These are phyloP conservation scores for Akanthomyces uredinophilus DNA, from an alignment of 2,329 filamentous ascomycete genomes.

Conservation along the genomic window DNA sequence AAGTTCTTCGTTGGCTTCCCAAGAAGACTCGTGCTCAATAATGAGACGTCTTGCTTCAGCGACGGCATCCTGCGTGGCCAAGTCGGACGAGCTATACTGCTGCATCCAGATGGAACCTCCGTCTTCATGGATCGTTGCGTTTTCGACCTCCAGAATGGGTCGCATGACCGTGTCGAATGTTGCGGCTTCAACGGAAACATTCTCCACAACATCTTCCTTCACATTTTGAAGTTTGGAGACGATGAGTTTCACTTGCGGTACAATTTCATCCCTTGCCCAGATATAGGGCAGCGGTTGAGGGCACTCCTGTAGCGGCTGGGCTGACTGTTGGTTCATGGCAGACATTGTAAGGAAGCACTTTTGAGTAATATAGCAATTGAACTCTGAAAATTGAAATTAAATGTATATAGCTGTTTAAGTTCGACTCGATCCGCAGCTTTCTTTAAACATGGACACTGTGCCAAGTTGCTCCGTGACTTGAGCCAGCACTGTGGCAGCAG, in stretches of 20 bases:
- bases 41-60: conserved; percentile 47
- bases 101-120: conserved; percentile 49
- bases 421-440: background rate
- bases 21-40: conserved; percentile 22
- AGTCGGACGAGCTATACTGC: conserved; percentile 47
- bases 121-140: conserved; percentile 39
- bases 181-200: background rate
- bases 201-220: background rate
- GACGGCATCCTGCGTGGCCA: conserved; percentile 45
- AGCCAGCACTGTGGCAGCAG: background rate
- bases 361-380: background rate
- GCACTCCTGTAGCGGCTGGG: background rate
- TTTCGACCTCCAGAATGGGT: conserved; percentile 54
- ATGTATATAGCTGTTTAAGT: background rate
- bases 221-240: background rate
- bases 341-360: background rate
- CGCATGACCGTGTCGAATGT: conserved; percentile 44
- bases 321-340: background rate
- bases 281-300: background rate
- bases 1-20: conserved; percentile 46
- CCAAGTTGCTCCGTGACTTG: background rate
- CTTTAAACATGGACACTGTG: background rate
- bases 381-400: background rate
- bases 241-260: background rate
- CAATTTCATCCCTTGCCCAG: background rate